Percentiles rank a stretch among this genome's conserved stretches.
phyloP scores from a whole-genome alignment of 345 rosid genomes.

The Clarkia xantiana region DNA sequence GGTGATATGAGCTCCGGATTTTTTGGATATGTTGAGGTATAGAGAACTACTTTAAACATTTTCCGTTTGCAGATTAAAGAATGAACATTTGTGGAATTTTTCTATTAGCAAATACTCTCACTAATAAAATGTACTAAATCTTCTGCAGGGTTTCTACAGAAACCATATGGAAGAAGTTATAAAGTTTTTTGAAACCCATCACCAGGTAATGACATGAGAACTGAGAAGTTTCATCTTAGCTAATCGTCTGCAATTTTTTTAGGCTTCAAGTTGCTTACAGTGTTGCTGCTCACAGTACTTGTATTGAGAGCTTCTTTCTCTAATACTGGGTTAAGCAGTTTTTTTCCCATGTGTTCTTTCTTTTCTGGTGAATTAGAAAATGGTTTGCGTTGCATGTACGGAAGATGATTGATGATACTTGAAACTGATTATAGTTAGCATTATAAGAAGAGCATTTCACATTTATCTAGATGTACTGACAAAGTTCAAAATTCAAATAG shows the following conservation, averaged over 20 bases:
- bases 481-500: too few relatives aligned
- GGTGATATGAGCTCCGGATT: conserved; percentile 90
- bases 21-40: conserved; percentile 85
- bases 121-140: neutral
- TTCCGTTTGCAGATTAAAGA: too few relatives aligned
- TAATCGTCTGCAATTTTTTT: neutral
- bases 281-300: neutral
- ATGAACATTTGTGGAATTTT: too few relatives aligned
- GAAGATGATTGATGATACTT: too few relatives aligned
- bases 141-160: conserved; percentile 70
- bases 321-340: neutral
- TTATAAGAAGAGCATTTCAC: too few relatives aligned
- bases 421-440: too few relatives aligned
- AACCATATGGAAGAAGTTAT: conserved; percentile 98
- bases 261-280: too few relatives aligned
- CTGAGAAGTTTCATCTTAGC: neutral
- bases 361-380: too few relatives aligned
- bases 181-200: conserved; percentile 77
- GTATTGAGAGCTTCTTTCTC: neutral
- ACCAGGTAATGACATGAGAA: conserved; percentile 40
- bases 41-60: neutral
- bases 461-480: too few relatives aligned
- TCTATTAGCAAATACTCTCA: too few relatives aligned
- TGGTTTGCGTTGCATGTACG: too few relatives aligned
- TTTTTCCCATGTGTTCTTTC: too few relatives aligned